phyloP scores from a whole-genome alignment of 805 yeast genomes.

The Sugiyamaella marilandica region DNA sequence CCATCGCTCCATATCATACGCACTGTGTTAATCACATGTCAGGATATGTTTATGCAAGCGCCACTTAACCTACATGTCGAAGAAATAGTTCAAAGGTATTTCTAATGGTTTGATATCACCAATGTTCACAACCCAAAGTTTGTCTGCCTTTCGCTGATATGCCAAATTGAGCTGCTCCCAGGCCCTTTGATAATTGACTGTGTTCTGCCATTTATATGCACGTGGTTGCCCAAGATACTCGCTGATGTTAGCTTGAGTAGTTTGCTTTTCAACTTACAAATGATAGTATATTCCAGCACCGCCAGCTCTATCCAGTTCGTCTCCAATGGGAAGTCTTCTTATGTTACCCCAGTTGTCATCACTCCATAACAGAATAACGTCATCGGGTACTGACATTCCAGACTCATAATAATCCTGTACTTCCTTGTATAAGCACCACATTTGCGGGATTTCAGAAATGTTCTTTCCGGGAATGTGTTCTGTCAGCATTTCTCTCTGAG shows the following conservation, averaged over 20 bases:
- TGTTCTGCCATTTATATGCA: slow-evolving; percentile 31
- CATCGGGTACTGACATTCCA: slow-evolving; percentile 20
- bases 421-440: slow-evolving; percentile 22
- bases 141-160: slow-evolving; percentile 21
- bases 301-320: slow-evolving; percentile 26
- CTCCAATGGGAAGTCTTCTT: slow-evolving; percentile 26
- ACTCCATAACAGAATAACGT: slow-evolving; percentile 28
- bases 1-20: slow-evolving; percentile 16
- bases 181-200: slow-evolving; percentile 24
- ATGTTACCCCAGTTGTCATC: slow-evolving; percentile 33
- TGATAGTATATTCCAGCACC: slow-evolving; percentile 33
- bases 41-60: background rate
- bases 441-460: slow-evolving; percentile 15
- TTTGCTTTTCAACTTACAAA: slow-evolving; percentile 13
- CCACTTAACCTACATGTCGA: slow-evolving; percentile 14
- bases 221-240: slow-evolving; percentile 33
- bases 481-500: slow-evolving; percentile 11
- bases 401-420: slow-evolving; percentile 17
- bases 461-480: slow-evolving; percentile 1
- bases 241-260: background rate
- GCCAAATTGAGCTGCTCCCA: slow-evolving; percentile 31
- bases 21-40: slow-evolving; percentile 1
- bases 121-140: slow-evolving; percentile 30
- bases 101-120: slow-evolving; percentile 31
- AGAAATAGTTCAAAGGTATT: slow-evolving; percentile 25